Evolutionary conservation across 768 basidiomycete species (phyloP), one percentile per base, ranked within the genome.

Genomic region (Termitomyces sp.): DNA sequence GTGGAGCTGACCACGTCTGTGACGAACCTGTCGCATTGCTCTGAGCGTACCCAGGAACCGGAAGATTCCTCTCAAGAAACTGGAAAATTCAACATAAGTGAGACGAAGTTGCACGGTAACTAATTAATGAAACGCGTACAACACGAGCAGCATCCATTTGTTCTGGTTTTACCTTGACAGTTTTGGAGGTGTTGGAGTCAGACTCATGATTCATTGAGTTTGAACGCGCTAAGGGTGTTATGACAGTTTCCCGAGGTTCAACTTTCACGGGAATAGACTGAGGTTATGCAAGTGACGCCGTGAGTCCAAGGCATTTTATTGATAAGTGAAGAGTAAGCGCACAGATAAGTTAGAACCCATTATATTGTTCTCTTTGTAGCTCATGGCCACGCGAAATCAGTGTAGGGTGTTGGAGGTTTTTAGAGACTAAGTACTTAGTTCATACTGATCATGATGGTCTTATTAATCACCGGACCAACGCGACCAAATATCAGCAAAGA

Each of bases 141-240:
- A 68, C 62, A 40, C 65, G 67, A 27, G 67, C 60, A 12, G 60
- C 60, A 60, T 74, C 74, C 32, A 44, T 59, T 22, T 64, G 65
- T 57, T 77, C 75, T 6, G 67, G 42, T 58, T 79, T 76, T 12
- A 75, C 69, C 32, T 24, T 26, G n/a, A 20, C 26, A 26, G 22
- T 53, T 14, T 48, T 45, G 8, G 33, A 10, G 43, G 55, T 32
- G 53, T 37, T 50, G 45, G 42, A 36, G 22, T 30, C 40, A 30
- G 42, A 13, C 55, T 59, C 59, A 5, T 60, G 50, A 30, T 59
- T 63, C 9, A 54, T 44, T n/a, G 42, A 62, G 24, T 57, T 50
- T 12, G 43, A 57, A 24, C 47, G 54, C 34, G 39, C 55, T 44
- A 60, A 53, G 20, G 61, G 59, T 16, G 57, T 16, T 56, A 62